Evolutionary conservation across 1,284 basidiomycete species (phyloP).

Genomic region (Ceratobasidium sp.): DNA sequence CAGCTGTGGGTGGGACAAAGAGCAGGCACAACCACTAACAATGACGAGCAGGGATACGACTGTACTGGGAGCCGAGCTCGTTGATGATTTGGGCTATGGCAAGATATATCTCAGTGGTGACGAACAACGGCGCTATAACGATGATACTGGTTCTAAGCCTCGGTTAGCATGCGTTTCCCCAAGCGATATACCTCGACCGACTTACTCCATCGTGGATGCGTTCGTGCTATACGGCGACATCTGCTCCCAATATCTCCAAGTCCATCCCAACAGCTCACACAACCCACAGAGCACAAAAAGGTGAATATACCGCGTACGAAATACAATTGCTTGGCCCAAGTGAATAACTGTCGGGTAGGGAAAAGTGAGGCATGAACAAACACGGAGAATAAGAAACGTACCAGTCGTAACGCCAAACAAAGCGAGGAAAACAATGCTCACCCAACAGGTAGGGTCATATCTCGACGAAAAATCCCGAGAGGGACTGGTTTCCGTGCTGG

Average conservation of each 20-base stretch:
- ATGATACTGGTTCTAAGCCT: slow-evolving; percentile 7
- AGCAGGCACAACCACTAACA: slow-evolving; percentile 37
- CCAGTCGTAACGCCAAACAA: slow-evolving; percentile 45
- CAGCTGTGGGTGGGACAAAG: not conserved
- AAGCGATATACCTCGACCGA: not conserved
- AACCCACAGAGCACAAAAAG: slow-evolving; percentile 65
- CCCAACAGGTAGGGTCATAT: slow-evolving; percentile 45
- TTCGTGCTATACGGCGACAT: slow-evolving; percentile 47
- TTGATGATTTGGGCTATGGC: slow-evolving; percentile 57
- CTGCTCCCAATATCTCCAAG: slow-evolving; percentile 51
- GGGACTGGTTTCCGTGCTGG: not conserved
- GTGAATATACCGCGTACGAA: slow-evolving; percentile 66
- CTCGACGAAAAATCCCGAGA: slow-evolving; percentile 16
- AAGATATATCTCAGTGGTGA: slow-evolving; percentile 48
- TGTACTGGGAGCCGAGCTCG: slow-evolving; percentile 55
- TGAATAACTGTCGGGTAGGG: slow-evolving; percentile 59
- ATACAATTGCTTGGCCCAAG: slow-evolving; percentile 60
- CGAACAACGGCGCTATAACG: slow-evolving; percentile 41
- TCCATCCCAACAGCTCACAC: slow-evolving; percentile 63
- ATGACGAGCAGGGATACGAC: slow-evolving; percentile 54
- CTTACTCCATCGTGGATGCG: slow-evolving; percentile 65
- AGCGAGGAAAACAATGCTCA: slow-evolving; percentile 46
- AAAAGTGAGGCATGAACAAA: not conserved
- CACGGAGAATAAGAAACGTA: not conserved
- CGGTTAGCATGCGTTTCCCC: not conserved